A percentile compares a stretch with the other conserved stretches of the same genome.
phyloP scores from a whole-genome alignment of 1,284 basidiomycete genomes.

The Irpex rosettiformis region DNA sequence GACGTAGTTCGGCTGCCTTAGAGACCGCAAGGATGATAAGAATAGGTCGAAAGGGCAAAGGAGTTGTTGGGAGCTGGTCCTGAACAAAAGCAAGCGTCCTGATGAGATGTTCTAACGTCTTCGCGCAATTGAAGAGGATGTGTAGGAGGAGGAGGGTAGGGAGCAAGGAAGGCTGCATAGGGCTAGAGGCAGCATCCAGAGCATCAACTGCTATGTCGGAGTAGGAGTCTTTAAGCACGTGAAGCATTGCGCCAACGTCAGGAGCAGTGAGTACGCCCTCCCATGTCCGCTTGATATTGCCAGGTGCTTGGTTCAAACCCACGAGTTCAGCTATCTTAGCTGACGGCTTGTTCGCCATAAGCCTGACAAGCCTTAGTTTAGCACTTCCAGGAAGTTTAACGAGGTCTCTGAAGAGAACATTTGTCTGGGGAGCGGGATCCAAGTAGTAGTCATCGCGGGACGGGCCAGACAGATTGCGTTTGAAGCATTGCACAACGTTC shows the following conservation, averaged over 20 bases:
- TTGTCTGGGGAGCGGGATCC: neutral
- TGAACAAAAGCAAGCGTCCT: neutral
- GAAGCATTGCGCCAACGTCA: neutral
- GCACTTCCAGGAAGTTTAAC: neutral
- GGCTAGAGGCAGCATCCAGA: neutral
- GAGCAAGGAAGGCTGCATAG: neutral
- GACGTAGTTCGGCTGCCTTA: slow-evolving; percentile 45
- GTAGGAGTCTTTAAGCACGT: too few relatives aligned
- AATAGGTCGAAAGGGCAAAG: neutral
- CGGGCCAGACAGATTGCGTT: neutral
- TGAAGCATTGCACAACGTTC: neutral
- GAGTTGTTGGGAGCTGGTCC: neutral
- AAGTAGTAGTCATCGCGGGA: neutral
- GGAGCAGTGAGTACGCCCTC: neutral
- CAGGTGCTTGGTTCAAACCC: neutral
- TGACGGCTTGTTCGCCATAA: neutral
- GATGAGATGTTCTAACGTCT: neutral
- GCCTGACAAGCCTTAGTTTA: neutral
- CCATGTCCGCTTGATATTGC: neutral
- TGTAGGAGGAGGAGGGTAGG: neutral
- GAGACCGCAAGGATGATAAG: slow-evolving; percentile 45
- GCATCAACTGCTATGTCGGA: neutral
- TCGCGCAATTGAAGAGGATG: neutral
- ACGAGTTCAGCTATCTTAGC: neutral
- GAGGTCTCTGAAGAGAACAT: neutral